Conservation (phyloP, 2,329 filamentous ascomycete genomes). For the Exophiala calicioides region DNA sequence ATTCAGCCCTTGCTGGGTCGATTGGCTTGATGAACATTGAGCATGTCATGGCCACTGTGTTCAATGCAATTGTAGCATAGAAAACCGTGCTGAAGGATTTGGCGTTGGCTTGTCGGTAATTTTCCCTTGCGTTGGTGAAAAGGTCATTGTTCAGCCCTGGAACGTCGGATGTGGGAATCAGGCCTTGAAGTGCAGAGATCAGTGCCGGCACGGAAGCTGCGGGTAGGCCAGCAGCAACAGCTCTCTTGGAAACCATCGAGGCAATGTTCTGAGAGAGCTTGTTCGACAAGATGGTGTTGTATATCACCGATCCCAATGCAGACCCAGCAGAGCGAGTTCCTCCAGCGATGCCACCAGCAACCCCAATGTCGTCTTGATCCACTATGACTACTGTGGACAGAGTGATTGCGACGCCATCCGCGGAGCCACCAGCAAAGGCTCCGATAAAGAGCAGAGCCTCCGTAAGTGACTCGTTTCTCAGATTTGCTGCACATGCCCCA, state of each 20-base stretch:
- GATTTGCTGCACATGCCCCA: too few relatives aligned
- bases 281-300: slow-evolving; percentile 8
- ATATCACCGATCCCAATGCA: neutral
- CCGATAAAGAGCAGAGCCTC: neutral
- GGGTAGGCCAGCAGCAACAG: neutral
- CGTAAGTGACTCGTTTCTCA: too few relatives aligned
- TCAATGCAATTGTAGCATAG: too few relatives aligned
- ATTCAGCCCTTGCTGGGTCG: too few relatives aligned
- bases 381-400: slow-evolving; percentile 1
- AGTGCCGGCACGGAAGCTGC: neutral
- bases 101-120: too few relatives aligned
- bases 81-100: too few relatives aligned
- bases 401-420: slow-evolving; percentile 1
- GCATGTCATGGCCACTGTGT: too few relatives aligned
- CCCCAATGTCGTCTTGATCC: slow-evolving; percentile 11
- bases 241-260: neutral
- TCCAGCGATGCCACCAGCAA: slow-evolving; percentile 7
- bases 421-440: neutral
- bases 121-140: too few relatives aligned
- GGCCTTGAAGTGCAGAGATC: neutral
- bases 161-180: too few relatives aligned
- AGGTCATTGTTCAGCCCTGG: too few relatives aligned
- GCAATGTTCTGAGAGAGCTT: slow-evolving; percentile 2
- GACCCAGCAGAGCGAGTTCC: neutral
- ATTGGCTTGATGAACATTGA: too few relatives aligned